Evolutionary conservation across 163 green algal genomes (phyloP).

Genomic region (Scenedesmus sp.): DNA sequence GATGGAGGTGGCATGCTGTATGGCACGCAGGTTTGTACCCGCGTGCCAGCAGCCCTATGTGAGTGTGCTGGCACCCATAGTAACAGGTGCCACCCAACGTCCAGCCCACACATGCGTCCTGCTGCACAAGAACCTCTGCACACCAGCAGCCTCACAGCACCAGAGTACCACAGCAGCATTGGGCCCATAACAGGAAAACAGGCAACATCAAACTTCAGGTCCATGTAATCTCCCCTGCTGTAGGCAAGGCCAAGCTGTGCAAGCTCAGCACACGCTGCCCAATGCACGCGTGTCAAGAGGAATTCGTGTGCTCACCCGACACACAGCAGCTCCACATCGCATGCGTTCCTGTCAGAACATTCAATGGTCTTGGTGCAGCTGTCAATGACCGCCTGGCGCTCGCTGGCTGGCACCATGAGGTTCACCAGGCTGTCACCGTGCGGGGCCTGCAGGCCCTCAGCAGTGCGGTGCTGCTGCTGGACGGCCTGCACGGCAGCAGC

Average conservation of each 20-base stretch:
- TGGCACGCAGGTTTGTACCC: too few species aligned
- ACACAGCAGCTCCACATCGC: conserved; percentile 96
- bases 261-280: too few species aligned
- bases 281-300: too few species aligned
- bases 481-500: conserved; percentile 49
- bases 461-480: conserved; percentile 8
- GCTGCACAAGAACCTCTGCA: background rate
- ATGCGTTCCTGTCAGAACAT: conserved; percentile 95
- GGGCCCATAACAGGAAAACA: too few species aligned
- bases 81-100: background rate
- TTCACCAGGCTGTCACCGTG: conserved; percentile 93
- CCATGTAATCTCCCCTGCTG: background rate
- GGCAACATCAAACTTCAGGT: too few species aligned
- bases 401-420: conserved; percentile 82
- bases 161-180: background rate
- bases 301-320: conserved; percentile 77
- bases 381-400: conserved; percentile 75
- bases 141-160: background rate
- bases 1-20: too few species aligned
- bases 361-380: conserved; percentile 88
- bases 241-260: background rate
- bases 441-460: conserved; percentile 70
- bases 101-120: background rate
- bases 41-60: too few species aligned
- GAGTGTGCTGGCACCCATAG: too few species aligned